Percentiles rank a stretch among this genome's conserved stretches.
Evolutionary conservation across 225 moss, liverwort and hornwort genomes (phyloP).

Genomic region (Polytrichum commune): DNA sequence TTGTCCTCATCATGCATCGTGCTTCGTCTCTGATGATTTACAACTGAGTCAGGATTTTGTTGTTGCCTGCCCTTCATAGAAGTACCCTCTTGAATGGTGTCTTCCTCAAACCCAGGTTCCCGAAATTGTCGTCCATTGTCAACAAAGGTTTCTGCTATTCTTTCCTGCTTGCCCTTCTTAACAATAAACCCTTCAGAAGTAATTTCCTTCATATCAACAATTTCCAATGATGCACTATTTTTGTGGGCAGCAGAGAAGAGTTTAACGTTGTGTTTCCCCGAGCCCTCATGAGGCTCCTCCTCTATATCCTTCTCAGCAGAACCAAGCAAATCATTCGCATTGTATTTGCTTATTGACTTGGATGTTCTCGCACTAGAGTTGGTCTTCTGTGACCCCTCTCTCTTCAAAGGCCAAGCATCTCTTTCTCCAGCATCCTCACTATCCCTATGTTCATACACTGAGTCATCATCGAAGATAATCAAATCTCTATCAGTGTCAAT

Average conservation of each 20-base stretch:
- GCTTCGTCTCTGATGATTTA: background rate
- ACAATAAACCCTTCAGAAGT: no score
- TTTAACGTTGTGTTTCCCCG: background rate
- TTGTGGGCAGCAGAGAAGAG: no score
- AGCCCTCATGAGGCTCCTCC: background rate
- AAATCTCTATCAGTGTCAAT: background rate
- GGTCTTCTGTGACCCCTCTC: background rate
- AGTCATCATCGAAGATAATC: background rate
- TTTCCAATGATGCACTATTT: no score
- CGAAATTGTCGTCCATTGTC: background rate
- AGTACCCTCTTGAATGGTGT: background rate
- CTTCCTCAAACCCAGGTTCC: background rate
- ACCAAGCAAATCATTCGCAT: background rate
- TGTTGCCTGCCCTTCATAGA: background rate
- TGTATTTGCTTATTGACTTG: background rate
- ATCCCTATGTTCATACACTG: background rate
- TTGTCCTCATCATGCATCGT: background rate
- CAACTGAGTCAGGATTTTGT: background rate
- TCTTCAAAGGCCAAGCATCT: background rate
- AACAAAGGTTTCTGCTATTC: no score
- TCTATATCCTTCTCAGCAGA: constrained; percentile 1
- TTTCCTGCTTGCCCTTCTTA: no score
- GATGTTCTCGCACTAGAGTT: background rate
- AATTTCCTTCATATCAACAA: no score
- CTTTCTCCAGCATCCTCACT: background rate